Percentiles rank a stretch among this genome's conserved stretches.
Evolutionary conservation across 2,329 filamentous ascomycete genomes (phyloP).

Genomic region (Xylaria polymorpha): DNA sequence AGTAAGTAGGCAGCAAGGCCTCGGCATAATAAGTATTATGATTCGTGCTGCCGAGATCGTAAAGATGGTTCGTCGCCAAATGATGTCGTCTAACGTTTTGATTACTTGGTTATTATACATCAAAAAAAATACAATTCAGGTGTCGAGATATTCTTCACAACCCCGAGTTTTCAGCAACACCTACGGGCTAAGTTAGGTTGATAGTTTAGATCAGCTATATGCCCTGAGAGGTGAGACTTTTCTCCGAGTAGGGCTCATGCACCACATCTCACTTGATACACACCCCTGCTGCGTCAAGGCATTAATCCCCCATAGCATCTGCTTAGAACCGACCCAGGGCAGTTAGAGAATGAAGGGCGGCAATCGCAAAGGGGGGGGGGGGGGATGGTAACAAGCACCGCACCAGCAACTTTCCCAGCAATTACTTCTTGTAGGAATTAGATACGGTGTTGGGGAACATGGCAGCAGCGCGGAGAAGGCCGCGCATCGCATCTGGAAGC

Average conservation of each 20-base stretch:
- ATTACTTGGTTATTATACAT: too few relatives aligned
- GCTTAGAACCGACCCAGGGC: neutral
- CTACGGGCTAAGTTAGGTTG: neutral
- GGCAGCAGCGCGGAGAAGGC: constrained; percentile 51
- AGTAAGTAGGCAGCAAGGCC: neutral
- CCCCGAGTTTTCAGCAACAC: neutral
- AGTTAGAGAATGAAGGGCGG: too few relatives aligned
- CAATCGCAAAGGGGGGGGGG: neutral
- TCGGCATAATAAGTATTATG: neutral
- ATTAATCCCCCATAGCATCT: neutral
- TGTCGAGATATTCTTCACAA: neutral
- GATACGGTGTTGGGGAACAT: constrained; percentile 49
- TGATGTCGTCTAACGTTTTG: neutral
- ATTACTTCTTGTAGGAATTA: constrained; percentile 52
- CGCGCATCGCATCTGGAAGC: constrained; percentile 53
- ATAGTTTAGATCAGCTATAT: neutral
- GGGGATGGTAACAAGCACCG: neutral
- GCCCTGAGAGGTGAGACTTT: neutral
- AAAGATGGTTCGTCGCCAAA: neutral
- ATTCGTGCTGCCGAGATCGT: neutral
- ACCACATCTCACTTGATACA: neutral
- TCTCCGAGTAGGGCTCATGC: neutral
- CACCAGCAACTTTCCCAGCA: constrained; percentile 50
- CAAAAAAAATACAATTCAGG: too few relatives aligned
- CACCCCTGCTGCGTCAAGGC: neutral